Percentiles rank a stretch among this genome's conserved stretches.
phyloP scores from a whole-genome alignment of 2,329 filamentous ascomycete species.

The Rutstroemia sydowiana region DNA sequence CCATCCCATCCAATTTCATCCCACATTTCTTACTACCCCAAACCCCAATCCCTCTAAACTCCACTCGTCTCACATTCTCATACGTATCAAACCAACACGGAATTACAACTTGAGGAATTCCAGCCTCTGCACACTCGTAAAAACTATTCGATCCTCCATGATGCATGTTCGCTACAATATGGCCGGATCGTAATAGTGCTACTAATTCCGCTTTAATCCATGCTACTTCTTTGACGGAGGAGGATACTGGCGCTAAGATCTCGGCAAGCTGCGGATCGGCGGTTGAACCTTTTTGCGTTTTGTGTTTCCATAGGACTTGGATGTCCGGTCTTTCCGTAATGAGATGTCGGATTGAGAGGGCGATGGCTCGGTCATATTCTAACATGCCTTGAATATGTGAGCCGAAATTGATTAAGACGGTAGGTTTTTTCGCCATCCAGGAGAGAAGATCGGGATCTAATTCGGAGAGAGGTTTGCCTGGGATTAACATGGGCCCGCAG shows the following conservation, averaged over 20 bases:
- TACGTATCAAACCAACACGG: slow-evolving; percentile 41
- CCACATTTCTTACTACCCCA: not conserved
- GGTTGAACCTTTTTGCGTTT: slow-evolving; percentile 12
- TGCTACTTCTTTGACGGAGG: slow-evolving; percentile 32
- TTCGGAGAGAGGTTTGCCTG: slow-evolving; percentile 29
- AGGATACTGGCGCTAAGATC: slow-evolving; percentile 8
- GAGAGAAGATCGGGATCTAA: slow-evolving; percentile 35
- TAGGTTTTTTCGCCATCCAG: slow-evolving; percentile 38
- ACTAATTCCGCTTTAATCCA: slow-evolving; percentile 37
- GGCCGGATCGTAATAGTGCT: slow-evolving; percentile 31
- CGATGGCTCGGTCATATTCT: slow-evolving; percentile 34
- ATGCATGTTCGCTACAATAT: slow-evolving; percentile 32
- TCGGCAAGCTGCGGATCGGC: slow-evolving; percentile 7
- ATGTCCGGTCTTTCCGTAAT: slow-evolving; percentile 27
- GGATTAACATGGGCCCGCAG: slow-evolving; percentile 41
- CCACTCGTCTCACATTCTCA: slow-evolving; percentile 37
- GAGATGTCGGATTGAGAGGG: slow-evolving; percentile 31
- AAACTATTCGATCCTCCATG: slow-evolving; percentile 37
- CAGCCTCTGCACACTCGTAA: slow-evolving; percentile 36
- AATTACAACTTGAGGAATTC: slow-evolving; percentile 39
- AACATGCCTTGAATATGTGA: slow-evolving; percentile 25
- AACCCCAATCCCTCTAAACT: slow-evolving; percentile 36
- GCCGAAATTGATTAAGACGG: slow-evolving; percentile 43
- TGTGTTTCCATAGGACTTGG: slow-evolving; percentile 34
- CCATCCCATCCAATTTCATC: not conserved